Evolutionary conservation across 768 basidiomycete genomes (phyloP), one percentile per base, ranked within the genome.

Genomic region (Rubroboletus satanas): DNA sequence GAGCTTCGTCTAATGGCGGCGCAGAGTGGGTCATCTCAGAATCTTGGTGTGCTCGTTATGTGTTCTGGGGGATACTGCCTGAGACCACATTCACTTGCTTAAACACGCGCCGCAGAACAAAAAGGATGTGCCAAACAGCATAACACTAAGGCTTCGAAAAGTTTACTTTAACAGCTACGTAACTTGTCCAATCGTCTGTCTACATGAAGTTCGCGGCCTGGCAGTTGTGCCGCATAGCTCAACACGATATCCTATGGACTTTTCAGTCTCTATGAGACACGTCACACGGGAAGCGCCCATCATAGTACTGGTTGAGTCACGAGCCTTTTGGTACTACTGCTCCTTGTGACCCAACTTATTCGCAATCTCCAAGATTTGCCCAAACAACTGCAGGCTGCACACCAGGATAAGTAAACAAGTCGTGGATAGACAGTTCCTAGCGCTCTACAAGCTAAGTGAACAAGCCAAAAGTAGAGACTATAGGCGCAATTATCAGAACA

Each of bases 111-210:
- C n/a, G 28, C 35, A 21, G 18, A 43, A 60, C 48, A 49, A 46
- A 35, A 56, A 36, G 12, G 32, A 51, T 65, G 52, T 48, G 55
- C 45, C 41, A 6, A 45, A 35, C 63, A 65, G 43, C 36, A 26
- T 2, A 9, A 28, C 4, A 15, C 18, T 48, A 11, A 39, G 15
- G 35, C 15, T 15, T 36, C 15, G 15, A 32, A 12, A 33, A 12
- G 32, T 11, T 31, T 14, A 9, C 14, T 36, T 15, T 7, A 17
- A 15, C 35, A 36, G 6, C 15, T 36, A 36, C 15, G 15, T 15
- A 15, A 35, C 15, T 36, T 26, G 26, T 26, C 3, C 26, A 26
- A 21, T 21, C 2, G 21, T 21, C 21, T 21, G 21, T 21, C 21
- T 21, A 21, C 21, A 21, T 21, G 21, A 21, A 21, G 21, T 21